Percentiles rank a stretch among this genome's conserved stretches.
Evolutionary conservation across 2,329 filamentous ascomycete genomes (phyloP).

Genomic region (Eutypa lata): DNA sequence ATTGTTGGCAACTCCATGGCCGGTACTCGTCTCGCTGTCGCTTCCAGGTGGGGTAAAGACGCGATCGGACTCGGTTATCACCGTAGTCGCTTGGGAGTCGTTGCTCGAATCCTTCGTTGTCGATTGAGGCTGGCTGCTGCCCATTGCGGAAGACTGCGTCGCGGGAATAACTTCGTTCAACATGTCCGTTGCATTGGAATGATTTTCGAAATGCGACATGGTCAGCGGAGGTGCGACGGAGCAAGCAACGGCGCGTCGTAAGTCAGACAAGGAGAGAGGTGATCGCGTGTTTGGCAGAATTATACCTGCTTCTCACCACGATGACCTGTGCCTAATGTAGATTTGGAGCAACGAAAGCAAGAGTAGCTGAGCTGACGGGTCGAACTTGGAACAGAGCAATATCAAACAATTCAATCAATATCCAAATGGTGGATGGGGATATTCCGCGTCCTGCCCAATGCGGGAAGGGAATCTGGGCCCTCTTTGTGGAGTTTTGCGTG

Average conservation of each 20-base stretch:
- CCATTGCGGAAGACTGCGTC: conserved; percentile 9
- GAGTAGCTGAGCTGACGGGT: neutral
- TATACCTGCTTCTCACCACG: neutral
- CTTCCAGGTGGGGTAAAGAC: conserved; percentile 42
- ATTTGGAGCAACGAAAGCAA: neutral
- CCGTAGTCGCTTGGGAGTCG: conserved; percentile 43
- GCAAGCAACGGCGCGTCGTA: neutral
- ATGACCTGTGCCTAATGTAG: neutral
- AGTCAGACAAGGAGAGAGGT: neutral
- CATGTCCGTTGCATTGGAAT: neutral
- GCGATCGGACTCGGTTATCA: conserved; percentile 36
- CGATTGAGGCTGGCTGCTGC: conserved; percentile 19
- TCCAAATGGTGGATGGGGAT: neutral
- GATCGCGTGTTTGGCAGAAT: neutral
- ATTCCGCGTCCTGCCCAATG: neutral
- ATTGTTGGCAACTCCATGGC: conserved; percentile 25
- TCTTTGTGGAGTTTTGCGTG: neutral
- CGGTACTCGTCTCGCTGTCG: conserved; percentile 38
- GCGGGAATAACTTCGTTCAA: neutral
- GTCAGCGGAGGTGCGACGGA: neutral
- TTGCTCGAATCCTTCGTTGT: conserved; percentile 33
- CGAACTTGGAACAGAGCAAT: no score
- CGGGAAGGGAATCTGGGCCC: neutral
- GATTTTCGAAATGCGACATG: neutral
- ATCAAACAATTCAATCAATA: no score